Percentiles rank a stretch among this genome's conserved stretches.
Conservation (phyloP, 2,329 filamentous ascomycete genomes). For the Falciphora oryzae region DNA sequence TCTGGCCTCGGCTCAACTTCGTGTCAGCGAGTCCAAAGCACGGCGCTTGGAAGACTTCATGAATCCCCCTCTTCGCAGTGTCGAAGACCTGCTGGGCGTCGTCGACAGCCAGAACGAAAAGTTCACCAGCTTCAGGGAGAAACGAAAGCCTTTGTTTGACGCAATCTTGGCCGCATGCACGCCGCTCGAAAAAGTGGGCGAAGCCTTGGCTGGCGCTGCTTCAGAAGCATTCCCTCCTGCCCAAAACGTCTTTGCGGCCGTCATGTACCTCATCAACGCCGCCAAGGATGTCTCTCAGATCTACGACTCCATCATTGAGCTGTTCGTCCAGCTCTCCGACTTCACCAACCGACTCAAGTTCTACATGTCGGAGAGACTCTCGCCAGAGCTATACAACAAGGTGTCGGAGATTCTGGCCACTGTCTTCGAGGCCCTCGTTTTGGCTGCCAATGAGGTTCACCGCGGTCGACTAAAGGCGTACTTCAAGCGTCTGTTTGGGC, state of each 20-base stretch:
- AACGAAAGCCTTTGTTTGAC: constrained; percentile 5
- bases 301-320: constrained; percentile 9
- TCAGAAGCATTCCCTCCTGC: constrained; percentile 5
- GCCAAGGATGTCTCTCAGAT: constrained; percentile 7
- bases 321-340: constrained; percentile 5
- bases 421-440: constrained; percentile 7
- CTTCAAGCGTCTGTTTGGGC: constrained; percentile 3
- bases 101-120: constrained; percentile 5
- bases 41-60: constrained; percentile 1
- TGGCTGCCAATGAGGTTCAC: constrained; percentile 7
- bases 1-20: constrained; percentile 9
- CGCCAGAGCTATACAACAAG: constrained; percentile 6
- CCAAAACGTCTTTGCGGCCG: constrained; percentile 9
- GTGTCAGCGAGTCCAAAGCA: constrained; percentile 1
- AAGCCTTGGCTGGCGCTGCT: constrained; percentile 5
- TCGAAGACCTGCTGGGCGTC: constrained; percentile 4
- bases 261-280: constrained; percentile 9
- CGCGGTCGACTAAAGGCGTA: constrained; percentile 6
- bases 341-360: constrained; percentile 9
- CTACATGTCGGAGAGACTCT: constrained; percentile 9
- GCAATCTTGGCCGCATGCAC: constrained; percentile 7
- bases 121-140: constrained; percentile 7
- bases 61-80: constrained; percentile 4
- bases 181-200: constrained; percentile 8
- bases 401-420: constrained; percentile 8